Evolutionary conservation across 192 early-diverging fungal genomes (phyloP), one percentile per base, ranked within the genome.

Genomic region (Umbelopsis ramanniana): DNA sequence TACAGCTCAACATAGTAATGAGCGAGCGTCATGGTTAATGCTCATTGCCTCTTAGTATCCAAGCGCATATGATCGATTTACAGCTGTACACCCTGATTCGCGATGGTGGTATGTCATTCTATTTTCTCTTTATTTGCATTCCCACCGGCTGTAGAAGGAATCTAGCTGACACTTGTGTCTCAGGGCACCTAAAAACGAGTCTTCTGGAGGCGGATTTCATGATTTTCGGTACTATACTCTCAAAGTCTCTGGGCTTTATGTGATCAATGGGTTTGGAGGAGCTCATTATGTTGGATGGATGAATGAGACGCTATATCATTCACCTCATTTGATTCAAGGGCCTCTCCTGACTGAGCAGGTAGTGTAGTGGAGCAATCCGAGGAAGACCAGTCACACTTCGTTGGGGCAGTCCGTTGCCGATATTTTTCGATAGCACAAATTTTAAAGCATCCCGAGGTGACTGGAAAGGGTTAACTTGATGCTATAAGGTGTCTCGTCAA

Each of bases 271-370:
- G 3, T 63, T 63, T 63, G 57, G 57, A 63, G 57, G 57, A n/a
- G 57, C 57, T 14, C 57, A 63, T 63, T 63, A 63, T n/a, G 57
- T 63, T 14, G 57, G 57, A 37, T 63, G 57, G 57, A 63, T 63
- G 57, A 63, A 63, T 37, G 57, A 63, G 7, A 63, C 57, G 10
- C 17, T 63, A 12, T 63, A 63, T 63, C 57, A 63, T 35, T 35
- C 26, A 8, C 57, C 57, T 17, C 23, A 63, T 19, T 35, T 37
- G 33, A 63, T 63, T 63, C 57, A 29, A 63, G 57, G 57, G 9
- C 57, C 57, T 37, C 33, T 37, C 15, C 48, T 50, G 48, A 15
- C 48, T 21, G 48, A 17, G 15, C 48, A 21, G 48, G 9, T 6
- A 50, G 48, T 50, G 4, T 17, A 21, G 6, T n/a, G 48, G 19